Evolutionary conservation across 1,284 basidiomycete genomes (phyloP).

Genomic region (Porodaedalea pini): DNA sequence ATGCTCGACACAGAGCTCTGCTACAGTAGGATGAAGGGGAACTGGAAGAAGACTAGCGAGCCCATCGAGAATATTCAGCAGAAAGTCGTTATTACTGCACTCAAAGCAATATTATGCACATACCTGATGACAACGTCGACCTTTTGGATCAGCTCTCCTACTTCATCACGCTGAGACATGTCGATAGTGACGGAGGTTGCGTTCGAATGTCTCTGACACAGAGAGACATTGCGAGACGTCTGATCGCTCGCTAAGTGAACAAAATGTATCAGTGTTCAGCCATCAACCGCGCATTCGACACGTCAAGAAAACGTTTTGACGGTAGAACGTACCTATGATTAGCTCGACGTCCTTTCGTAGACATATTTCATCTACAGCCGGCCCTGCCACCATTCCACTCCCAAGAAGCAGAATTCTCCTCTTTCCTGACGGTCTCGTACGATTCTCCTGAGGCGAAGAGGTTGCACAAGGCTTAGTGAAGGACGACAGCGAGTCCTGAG

Average conservation of each 20-base stretch:
- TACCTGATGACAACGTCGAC: constrained; percentile 71
- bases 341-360: constrained; percentile 58
- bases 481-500: constrained; percentile 3
- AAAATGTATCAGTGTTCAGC: constrained; percentile 6
- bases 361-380: constrained; percentile 73
- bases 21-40: constrained; percentile 72
- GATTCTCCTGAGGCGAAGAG: neutral
- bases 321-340: constrained; percentile 59
- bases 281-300: constrained; percentile 1
- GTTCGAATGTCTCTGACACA: constrained; percentile 53
- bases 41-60: constrained; percentile 73
- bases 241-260: constrained; percentile 68
- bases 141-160: constrained; percentile 51
- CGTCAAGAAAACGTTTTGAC: constrained; percentile 2
- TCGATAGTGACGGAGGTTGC: constrained; percentile 63
- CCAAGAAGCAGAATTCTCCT: constrained; percentile 81
- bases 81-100: too few species aligned
- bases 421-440: constrained; percentile 29
- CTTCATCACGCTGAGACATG: constrained; percentile 36
- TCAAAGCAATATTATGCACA: constrained; percentile 30
- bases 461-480: neutral
- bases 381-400: constrained; percentile 89
- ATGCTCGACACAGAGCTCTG: constrained; percentile 73
- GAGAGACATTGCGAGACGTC: constrained; percentile 52
- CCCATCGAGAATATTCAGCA: too few species aligned